Conservation (phyloP, 2,329 filamentous ascomycete species). For the Macrophomina phaseolina region DNA sequence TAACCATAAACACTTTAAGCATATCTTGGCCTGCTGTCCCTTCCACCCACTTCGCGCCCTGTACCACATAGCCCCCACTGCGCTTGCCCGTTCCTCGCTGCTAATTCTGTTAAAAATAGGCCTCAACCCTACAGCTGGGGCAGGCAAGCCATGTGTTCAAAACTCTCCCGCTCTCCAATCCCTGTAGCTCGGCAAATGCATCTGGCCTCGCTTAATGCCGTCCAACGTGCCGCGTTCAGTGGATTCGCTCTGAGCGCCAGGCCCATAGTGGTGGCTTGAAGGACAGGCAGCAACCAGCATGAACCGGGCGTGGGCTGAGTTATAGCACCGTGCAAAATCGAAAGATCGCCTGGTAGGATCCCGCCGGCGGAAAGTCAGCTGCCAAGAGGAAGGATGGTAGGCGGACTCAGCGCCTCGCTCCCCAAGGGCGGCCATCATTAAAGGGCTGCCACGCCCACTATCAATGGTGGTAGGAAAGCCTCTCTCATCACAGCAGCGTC, state of each 20-base stretch:
- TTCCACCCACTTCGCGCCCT: neutral
- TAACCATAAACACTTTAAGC: conserved; percentile 22
- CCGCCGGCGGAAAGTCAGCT: conserved; percentile 16
- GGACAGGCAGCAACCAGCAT: conserved; percentile 3
- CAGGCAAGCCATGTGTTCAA: neutral
- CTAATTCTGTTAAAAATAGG: conserved; percentile 13
- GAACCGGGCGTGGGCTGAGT: neutral
- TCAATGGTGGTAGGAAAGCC: neutral
- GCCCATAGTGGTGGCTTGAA: conserved; percentile 1
- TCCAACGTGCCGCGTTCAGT: neutral
- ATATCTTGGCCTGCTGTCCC: conserved; percentile 11
- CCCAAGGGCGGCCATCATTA: neutral
- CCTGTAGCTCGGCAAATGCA: neutral
- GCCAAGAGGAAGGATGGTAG: conserved; percentile 7
- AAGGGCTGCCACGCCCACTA: neutral
- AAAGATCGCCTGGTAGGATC: neutral
- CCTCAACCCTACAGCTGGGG: neutral
- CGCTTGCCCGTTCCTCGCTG: neutral
- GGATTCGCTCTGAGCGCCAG: neutral
- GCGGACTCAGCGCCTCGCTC: neutral
- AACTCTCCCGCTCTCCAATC: neutral
- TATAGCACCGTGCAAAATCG: neutral
- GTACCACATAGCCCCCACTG: neutral
- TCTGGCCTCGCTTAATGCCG: neutral
- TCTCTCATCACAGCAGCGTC: neutral